phyloP scores from a whole-genome alignment of 305 asterid genomes.

The Lippia alba region DNA sequence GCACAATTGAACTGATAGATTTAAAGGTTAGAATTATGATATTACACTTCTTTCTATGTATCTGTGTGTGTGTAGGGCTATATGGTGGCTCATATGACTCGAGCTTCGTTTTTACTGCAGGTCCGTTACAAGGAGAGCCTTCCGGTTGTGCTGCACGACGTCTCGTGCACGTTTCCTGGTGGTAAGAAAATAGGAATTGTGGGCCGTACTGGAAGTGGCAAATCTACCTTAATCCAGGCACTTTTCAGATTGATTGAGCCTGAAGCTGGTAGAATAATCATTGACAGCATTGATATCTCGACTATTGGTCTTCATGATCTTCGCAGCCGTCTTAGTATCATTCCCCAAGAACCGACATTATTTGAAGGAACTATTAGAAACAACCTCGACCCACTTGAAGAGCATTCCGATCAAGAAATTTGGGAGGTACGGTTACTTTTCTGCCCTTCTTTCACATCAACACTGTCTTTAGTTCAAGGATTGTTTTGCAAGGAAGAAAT shows the following conservation, averaged over 20 bases:
- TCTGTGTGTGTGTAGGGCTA: background rate
- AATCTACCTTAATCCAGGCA: conserved; percentile 96
- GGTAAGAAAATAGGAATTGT: conserved; percentile 96
- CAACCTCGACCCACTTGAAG: conserved; percentile 93
- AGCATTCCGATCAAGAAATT: conserved; percentile 83
- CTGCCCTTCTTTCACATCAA: no score
- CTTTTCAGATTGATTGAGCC: conserved; percentile 95
- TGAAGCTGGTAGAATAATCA: conserved; percentile 80
- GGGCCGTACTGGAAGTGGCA: conserved; percentile 99
- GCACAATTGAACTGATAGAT: conserved; percentile 77
- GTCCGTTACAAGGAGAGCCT: conserved; percentile 96
- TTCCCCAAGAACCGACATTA: conserved; percentile 96
- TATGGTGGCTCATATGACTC: conserved; percentile 1
- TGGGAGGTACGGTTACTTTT: conserved; percentile 68
- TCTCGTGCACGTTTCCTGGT: conserved; percentile 94
- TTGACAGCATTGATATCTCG: conserved; percentile 84
- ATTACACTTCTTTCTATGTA: conserved; percentile 19
- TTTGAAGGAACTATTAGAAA: conserved; percentile 98
- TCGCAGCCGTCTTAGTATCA: conserved; percentile 88
- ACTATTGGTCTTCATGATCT: conserved; percentile 95
- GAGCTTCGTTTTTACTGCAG: conserved; percentile 34
- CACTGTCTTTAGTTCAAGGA: no score
- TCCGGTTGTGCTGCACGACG: conserved; percentile 93
- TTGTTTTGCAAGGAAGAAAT: no score
- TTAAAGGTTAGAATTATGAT: conserved; percentile 62